A percentile compares a stretch with the other conserved stretches of the same genome.
Evolutionary conservation across 371 early-diverging fungal species (phyloP).

Genomic region (Mortierella sp.): DNA sequence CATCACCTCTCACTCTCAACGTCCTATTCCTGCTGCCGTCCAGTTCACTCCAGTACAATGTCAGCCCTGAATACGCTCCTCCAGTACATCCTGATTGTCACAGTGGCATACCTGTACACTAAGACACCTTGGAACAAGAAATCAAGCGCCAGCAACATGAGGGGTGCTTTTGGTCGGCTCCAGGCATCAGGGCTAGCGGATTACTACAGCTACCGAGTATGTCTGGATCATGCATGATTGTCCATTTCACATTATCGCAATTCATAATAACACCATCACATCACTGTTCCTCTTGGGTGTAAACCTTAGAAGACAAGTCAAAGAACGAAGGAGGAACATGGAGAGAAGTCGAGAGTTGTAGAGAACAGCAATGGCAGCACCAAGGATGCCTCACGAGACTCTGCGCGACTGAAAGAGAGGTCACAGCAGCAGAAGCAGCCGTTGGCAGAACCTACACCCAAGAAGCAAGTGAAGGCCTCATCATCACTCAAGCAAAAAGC

Average conservation of each 20-base stretch:
- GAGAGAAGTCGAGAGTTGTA: neutral
- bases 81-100: conserved; percentile 23
- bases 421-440: neutral
- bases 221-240: no score
- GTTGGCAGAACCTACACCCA: neutral
- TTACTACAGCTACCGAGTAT: conserved; percentile 10
- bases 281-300: neutral
- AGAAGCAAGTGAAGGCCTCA: conserved; percentile 14
- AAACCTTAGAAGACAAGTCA: no score
- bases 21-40: neutral
- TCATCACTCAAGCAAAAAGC: conserved; percentile 1
- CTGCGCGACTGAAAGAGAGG: neutral
- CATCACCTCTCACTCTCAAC: neutral
- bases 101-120: conserved; percentile 17
- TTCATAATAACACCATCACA: no score
- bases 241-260: no score
- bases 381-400: neutral
- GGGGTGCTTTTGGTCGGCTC: conserved; percentile 9
- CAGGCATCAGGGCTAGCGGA: conserved; percentile 14
- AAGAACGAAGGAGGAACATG: no score
- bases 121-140: conserved; percentile 15
- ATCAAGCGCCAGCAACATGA: neutral
- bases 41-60: conserved; percentile 2
- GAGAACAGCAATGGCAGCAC: neutral
- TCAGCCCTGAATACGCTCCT: conserved; percentile 19